Evolutionary conservation across 2,329 filamentous ascomycete genomes (phyloP).

Genomic region (Colletotrichum plurivorum): DNA sequence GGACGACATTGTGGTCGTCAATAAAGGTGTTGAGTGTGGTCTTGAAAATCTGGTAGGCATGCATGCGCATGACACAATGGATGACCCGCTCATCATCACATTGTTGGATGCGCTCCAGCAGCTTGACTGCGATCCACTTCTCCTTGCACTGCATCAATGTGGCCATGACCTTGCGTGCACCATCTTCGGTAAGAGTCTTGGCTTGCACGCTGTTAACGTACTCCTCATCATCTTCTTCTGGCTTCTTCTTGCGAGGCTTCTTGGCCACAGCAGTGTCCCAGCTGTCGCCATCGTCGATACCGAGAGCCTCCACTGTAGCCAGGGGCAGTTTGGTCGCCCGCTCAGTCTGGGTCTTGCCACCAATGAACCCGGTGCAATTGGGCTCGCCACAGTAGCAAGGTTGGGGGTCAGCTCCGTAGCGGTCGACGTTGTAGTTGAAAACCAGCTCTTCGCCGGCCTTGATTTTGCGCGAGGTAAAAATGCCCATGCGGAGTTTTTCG

Average conservation of each 20-base stretch:
- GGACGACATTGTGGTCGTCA: slow-evolving; percentile 89
- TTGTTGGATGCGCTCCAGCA: slow-evolving; percentile 88
- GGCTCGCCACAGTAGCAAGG: slow-evolving; percentile 96
- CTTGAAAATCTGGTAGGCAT: slow-evolving; percentile 96
- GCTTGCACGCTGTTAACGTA: slow-evolving; percentile 92
- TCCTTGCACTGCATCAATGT: slow-evolving; percentile 98
- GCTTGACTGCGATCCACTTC: slow-evolving; percentile 98
- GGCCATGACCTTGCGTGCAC: slow-evolving; percentile 95
- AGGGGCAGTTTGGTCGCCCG: slow-evolving; percentile 91
- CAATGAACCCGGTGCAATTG: slow-evolving; percentile 97
- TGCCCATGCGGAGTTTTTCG: slow-evolving; percentile 98
- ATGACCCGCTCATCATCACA: slow-evolving; percentile 90
- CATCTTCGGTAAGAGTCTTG: slow-evolving; percentile 83
- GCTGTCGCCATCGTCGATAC: slow-evolving; percentile 91
- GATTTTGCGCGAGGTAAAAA: slow-evolving; percentile 90
- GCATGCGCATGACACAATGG: slow-evolving; percentile 93
- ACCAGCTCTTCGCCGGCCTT: slow-evolving; percentile 93
- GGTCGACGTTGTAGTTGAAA: slow-evolving; percentile 99
- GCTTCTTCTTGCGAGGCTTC: slow-evolving; percentile 93
- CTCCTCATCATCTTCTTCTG: slow-evolving; percentile 91
- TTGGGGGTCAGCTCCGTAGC: slow-evolving; percentile 96
- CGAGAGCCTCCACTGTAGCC: slow-evolving; percentile 92
- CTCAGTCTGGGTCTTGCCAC: slow-evolving; percentile 97
- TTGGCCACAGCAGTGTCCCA: slow-evolving; percentile 94
- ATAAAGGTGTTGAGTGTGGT: slow-evolving; percentile 87